A percentile compares a stretch with the other conserved stretches of the same genome.
These are phyloP conservation scores for Taphrina populina DNA, from an alignment of 1,139 yeast genomes.

Conservation along the genomic window DNA sequence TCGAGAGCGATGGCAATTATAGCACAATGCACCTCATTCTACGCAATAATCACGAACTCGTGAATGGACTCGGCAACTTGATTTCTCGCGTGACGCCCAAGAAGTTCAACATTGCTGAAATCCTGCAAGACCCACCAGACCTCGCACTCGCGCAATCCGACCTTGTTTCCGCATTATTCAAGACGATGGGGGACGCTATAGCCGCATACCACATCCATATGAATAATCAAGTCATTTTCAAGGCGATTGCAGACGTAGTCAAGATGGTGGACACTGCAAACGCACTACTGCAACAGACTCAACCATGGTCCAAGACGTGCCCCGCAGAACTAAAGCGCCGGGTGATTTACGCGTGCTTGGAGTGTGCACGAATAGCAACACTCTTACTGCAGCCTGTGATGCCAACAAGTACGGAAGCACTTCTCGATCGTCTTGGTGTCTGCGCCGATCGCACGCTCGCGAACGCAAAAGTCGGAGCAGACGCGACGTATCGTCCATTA, in stretches of 20 bases:
- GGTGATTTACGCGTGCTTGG: constrained; percentile 65
- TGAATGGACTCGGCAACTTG: constrained; percentile 28
- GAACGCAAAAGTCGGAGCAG: constrained; percentile 53
- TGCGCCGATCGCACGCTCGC: constrained; percentile 47
- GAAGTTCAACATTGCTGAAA: not conserved
- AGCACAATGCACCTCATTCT: constrained; percentile 15
- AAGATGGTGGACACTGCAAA: constrained; percentile 61
- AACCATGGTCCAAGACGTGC: constrained; percentile 48
- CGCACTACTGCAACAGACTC: constrained; percentile 50
- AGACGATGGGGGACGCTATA: not conserved
- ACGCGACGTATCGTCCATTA: constrained; percentile 47
- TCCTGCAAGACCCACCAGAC: constrained; percentile 1
- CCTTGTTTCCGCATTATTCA: not conserved
- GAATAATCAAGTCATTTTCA: constrained; percentile 9
- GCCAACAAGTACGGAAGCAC: constrained; percentile 58
- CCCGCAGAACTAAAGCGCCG: constrained; percentile 49
- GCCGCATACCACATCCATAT: constrained; percentile 1
- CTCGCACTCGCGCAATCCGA: not conserved
- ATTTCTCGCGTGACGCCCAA: constrained; percentile 22
- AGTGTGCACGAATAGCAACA: constrained; percentile 65
- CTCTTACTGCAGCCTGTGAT: constrained; percentile 69
- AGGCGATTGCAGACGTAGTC: constrained; percentile 54
- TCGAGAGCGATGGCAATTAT: constrained; percentile 34
- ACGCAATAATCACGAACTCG: constrained; percentile 29
- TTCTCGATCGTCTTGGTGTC: constrained; percentile 69